These are phyloP conservation scores for Pascua guehoae DNA, from an alignment of 1,284 basidiomycete genomes.

Conservation along the genomic window DNA sequence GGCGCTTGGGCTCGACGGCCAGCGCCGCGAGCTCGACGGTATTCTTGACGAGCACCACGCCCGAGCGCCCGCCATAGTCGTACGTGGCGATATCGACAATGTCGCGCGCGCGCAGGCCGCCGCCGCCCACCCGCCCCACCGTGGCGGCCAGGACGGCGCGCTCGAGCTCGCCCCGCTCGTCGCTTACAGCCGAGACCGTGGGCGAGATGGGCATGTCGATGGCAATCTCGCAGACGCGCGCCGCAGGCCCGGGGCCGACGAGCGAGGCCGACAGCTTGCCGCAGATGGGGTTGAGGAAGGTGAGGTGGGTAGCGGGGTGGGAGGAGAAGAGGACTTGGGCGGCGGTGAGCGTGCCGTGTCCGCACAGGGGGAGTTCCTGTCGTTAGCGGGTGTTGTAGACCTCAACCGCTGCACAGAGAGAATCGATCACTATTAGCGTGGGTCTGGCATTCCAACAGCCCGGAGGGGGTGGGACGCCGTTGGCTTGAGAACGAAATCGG, in stretches of 20 bases:
- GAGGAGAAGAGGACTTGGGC: conserved; percentile 30
- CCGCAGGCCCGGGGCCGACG: conserved; percentile 8
- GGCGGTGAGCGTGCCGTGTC: conserved; percentile 40
- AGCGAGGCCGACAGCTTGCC: conserved; percentile 28
- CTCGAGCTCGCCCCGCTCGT: not conserved
- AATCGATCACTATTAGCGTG: no score
- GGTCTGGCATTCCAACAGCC: no score
- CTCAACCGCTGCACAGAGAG: no score
- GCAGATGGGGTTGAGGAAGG: conserved; percentile 30
- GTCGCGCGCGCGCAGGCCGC: not conserved
- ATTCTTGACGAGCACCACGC: conserved; percentile 20
- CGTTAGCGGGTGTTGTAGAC: no score
- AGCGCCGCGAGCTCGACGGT: conserved; percentile 20
- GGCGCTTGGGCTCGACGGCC: no score
- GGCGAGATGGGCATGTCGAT: conserved; percentile 69
- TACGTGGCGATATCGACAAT: conserved; percentile 8
- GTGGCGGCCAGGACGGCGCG: not conserved
- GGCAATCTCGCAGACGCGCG: conserved; percentile 48
- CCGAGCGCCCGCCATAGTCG: not conserved
- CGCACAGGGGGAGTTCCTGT: conserved; percentile 39
- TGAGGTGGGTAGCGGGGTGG: conserved; percentile 15
- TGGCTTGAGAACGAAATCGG: no score
- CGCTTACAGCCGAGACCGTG: not conserved
- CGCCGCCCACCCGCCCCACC: no score
- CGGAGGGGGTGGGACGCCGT: no score